Conservation (phyloP, 768 basidiomycete genomes). For the Kwoniella sp. region DNA sequence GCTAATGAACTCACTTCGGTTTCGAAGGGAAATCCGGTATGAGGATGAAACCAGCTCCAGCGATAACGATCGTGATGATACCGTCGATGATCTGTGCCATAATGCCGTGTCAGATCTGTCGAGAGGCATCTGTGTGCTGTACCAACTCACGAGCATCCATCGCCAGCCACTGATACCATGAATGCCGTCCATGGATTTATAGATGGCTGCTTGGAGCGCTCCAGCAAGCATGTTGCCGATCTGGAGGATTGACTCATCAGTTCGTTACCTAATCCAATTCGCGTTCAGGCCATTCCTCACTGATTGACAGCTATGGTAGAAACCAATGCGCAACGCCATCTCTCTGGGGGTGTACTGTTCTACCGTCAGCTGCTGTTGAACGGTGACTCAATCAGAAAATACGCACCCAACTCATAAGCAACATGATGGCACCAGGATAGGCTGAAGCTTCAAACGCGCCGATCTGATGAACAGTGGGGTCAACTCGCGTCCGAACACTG, state of each 20-base stretch:
- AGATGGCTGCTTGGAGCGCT: slow-evolving; percentile 53
- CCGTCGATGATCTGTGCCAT: slow-evolving; percentile 54
- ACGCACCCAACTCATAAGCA: slow-evolving; percentile 28
- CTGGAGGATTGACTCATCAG: slow-evolving; percentile 47
- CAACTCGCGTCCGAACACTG: no score
- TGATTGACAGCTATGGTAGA: slow-evolving; percentile 42
- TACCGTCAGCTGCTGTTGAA: not conserved
- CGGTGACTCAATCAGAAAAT: not conserved
- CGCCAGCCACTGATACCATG: slow-evolving; percentile 53
- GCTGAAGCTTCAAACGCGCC: slow-evolving; percentile 38
- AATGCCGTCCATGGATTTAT: slow-evolving; percentile 51
- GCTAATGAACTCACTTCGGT: slow-evolving; percentile 24
- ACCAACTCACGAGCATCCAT: slow-evolving; percentile 24
- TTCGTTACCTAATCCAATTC: slow-evolving; percentile 28
- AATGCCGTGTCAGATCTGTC: no score
- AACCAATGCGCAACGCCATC: slow-evolving; percentile 37
- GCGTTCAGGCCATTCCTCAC: slow-evolving; percentile 4
- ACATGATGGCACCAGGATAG: slow-evolving; percentile 28
- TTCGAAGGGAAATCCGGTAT: slow-evolving; percentile 44
- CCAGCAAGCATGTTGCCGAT: slow-evolving; percentile 52
- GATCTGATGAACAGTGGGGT: slow-evolving; percentile 1
- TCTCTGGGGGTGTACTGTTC: slow-evolving; percentile 40
- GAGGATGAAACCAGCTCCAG: slow-evolving; percentile 28
- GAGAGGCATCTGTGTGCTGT: not conserved
- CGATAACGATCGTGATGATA: slow-evolving; percentile 20